A percentile compares a stretch with the other conserved stretches of the same genome.
Evolutionary conservation across 352 stramenopile species (phyloP).

Genomic region (Globisporangium orthogonon): DNA sequence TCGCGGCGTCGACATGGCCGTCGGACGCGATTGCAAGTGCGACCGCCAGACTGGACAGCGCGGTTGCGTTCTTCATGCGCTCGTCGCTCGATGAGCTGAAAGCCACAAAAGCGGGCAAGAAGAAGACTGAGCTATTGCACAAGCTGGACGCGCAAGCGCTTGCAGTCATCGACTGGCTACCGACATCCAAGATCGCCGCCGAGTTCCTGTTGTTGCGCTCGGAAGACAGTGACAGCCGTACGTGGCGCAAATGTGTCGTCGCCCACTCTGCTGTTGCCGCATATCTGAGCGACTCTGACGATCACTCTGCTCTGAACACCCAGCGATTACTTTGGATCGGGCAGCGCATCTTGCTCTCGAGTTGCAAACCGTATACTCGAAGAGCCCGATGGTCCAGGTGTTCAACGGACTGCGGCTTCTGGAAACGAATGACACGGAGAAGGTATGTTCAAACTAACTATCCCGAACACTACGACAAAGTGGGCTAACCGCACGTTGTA

Average conservation of each 20-base stretch:
- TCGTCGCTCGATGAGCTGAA: slow-evolving; percentile 58
- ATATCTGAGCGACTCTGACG: not conserved
- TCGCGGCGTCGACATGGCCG: slow-evolving; percentile 19
- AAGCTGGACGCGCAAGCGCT: slow-evolving; percentile 41
- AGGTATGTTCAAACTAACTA: slow-evolving; percentile 14
- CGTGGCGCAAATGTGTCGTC: slow-evolving; percentile 8
- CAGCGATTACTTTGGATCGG: slow-evolving; percentile 30
- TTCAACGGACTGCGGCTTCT: slow-evolving; percentile 30
- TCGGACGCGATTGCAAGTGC: slow-evolving; percentile 12
- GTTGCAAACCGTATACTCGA: slow-evolving; percentile 23
- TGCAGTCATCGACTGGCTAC: slow-evolving; percentile 52
- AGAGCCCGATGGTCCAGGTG: slow-evolving; percentile 45
- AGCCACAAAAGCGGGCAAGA: slow-evolving; percentile 11
- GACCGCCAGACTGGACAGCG: slow-evolving; percentile 30
- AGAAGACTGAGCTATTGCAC: slow-evolving; percentile 31
- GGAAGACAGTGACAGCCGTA: slow-evolving; percentile 69
- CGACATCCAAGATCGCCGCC: slow-evolving; percentile 39
- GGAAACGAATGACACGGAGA: slow-evolving; percentile 16
- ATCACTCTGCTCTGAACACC: not conserved
- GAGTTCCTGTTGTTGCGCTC: slow-evolving; percentile 71
- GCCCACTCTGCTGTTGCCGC: not conserved
- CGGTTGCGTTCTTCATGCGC: slow-evolving; percentile 66
- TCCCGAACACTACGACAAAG: not conserved
- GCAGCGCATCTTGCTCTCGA: slow-evolving; percentile 21
- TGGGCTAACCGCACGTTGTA: not conserved